Percentiles rank a stretch among this genome's conserved stretches.
These are phyloP conservation scores for Chlorokybus atmophyticus DNA, from an alignment of 139 green algal genomes.

Conservation along the genomic window DNA sequence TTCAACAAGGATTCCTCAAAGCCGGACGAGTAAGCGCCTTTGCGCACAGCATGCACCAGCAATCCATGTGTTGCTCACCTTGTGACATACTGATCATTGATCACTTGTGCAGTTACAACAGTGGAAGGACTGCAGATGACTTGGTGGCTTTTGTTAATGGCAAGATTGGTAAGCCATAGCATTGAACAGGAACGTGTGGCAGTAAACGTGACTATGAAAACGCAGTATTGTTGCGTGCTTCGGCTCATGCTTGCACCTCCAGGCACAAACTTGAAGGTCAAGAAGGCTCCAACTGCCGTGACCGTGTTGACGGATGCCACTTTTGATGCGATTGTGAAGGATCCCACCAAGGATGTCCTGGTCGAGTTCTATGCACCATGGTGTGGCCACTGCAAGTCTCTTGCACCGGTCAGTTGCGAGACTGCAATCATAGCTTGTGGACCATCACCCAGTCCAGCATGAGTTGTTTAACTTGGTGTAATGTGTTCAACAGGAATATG, in stretches of 20 bases:
- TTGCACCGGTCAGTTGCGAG: conserved; percentile 1
- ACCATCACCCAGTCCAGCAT: too few species aligned
- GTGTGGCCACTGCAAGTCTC: conserved; percentile 12
- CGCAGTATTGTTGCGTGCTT: not conserved
- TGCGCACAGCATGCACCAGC: not conserved
- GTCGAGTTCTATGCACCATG: conserved; percentile 31
- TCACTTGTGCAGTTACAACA: conserved; percentile 12
- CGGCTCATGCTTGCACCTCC: too few species aligned
- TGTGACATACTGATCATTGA: not conserved
- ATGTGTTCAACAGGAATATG: not conserved
- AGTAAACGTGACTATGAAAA: conserved; percentile 2
- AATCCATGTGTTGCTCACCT: not conserved
- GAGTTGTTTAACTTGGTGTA: too few species aligned
- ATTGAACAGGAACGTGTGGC: too few species aligned
- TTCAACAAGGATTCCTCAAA: conserved; percentile 12
- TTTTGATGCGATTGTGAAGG: conserved; percentile 17
- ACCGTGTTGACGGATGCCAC: conserved; percentile 8
- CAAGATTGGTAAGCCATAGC: too few species aligned
- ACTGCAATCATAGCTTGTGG: not conserved
- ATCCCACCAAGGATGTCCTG: conserved; percentile 20
- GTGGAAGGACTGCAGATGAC: conserved; percentile 13
- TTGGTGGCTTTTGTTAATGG: conserved; percentile 23
- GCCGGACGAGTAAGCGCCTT: conserved; percentile 26
- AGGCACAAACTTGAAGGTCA: conserved; percentile 11
- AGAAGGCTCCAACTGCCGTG: conserved; percentile 15